Percentiles rank a stretch among this genome's conserved stretches.
These are phyloP conservation scores for Omphalotus guepiniiformis DNA, from an alignment of 768 basidiomycete genomes.

Conservation along the genomic window DNA sequence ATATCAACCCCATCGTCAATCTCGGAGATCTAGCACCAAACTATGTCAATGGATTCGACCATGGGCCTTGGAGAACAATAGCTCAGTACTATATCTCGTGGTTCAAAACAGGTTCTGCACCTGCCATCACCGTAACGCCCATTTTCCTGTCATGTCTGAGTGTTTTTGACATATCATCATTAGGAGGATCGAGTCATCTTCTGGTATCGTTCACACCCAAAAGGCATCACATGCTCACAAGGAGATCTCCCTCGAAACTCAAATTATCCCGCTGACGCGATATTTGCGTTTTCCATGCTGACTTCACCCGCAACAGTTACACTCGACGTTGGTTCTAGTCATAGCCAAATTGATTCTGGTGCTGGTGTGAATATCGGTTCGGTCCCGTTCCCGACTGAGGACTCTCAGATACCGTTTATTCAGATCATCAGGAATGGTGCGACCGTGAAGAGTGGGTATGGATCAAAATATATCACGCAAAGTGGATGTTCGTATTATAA, in stretches of 20 bases:
- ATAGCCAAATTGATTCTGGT: conserved; percentile 13
- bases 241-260: conserved; percentile 24
- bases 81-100: conserved; percentile 22
- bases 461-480: conserved; percentile 1
- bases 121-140: conserved; percentile 25
- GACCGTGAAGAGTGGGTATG: conserved; percentile 6
- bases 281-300: conserved; percentile 36
- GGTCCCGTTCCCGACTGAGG: conserved; percentile 20
- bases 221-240: conserved; percentile 19
- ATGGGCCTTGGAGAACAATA: conserved; percentile 21
- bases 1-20: conserved; percentile 21
- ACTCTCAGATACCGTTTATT: conserved; percentile 22
- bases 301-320: conserved; percentile 25
- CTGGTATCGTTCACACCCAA: conserved; percentile 23
- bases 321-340: conserved; percentile 25
- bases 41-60: conserved; percentile 21
- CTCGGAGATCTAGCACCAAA: conserved; percentile 20
- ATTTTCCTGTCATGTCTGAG: conserved; percentile 17
- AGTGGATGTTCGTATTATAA: conserved; percentile 6
- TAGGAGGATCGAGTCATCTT: conserved; percentile 21
- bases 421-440: conserved; percentile 19
- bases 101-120: conserved; percentile 20
- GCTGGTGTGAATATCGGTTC: conserved; percentile 20
- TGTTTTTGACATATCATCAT: conserved; percentile 18
- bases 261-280: conserved; percentile 28